Evolutionary conservation across 371 early-diverging fungal genomes (phyloP).

Genomic region (Sporodiniella umbellata): DNA sequence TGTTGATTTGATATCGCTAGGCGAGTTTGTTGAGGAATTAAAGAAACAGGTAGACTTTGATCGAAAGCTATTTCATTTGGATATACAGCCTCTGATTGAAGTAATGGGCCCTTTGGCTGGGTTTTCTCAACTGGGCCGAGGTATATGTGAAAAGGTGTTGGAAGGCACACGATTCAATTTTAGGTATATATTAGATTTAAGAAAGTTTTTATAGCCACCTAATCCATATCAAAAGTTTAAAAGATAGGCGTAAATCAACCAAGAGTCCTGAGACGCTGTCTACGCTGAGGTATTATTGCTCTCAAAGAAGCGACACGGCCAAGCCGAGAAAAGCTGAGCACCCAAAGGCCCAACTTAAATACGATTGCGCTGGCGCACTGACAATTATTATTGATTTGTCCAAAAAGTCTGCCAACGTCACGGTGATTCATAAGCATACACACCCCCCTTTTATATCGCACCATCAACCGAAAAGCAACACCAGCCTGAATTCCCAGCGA

Average conservation of each 20-base stretch:
- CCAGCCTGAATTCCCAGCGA: constrained; percentile 1
- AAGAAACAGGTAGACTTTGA: constrained; percentile 40
- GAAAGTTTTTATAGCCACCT: neutral
- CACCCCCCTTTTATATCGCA: constrained; percentile 45
- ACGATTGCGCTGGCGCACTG: constrained; percentile 47
- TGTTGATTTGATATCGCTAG: constrained; percentile 19
- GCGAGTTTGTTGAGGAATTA: constrained; percentile 33
- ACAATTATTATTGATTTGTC: constrained; percentile 46
- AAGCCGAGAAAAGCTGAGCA: constrained; percentile 46
- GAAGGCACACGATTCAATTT: constrained; percentile 48
- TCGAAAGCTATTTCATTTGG: constrained; percentile 36
- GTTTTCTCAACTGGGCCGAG: constrained; percentile 48
- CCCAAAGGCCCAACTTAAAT: constrained; percentile 38
- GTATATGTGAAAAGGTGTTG: constrained; percentile 41
- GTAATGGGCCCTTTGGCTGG: constrained; percentile 22
- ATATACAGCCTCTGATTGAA: constrained; percentile 30
- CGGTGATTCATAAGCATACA: constrained; percentile 41
- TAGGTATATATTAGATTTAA: constrained; percentile 25
- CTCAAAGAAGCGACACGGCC: constrained; percentile 45
- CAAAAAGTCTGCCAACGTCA: constrained; percentile 43
- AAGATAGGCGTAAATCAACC: constrained; percentile 47
- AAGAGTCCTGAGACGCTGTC: constrained; percentile 44
- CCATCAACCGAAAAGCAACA: constrained; percentile 17
- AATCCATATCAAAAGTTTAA: constrained; percentile 26
- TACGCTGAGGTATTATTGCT: constrained; percentile 47